Base-by-base conservation (phyloP, 2,329 filamentous ascomycete species). In the Sclerotiophoma versabilis region DNA sequence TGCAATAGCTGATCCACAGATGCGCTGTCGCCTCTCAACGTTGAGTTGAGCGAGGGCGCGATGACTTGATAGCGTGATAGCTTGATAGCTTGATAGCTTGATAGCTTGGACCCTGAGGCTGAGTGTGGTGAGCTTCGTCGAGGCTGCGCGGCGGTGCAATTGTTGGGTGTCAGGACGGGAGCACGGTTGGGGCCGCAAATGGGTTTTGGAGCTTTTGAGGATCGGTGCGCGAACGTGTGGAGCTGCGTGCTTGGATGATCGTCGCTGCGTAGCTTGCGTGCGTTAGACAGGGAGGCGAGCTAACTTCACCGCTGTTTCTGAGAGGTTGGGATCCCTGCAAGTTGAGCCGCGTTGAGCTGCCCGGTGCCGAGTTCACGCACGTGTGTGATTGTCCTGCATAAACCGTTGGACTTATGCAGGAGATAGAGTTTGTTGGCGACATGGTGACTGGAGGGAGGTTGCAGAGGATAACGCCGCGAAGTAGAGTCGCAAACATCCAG, bases 191-290 rank as follows among this genome's bases (percentile, higher is more conserved):
- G 42, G 53, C 41, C 41, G 45, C 45, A 14, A 30, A 57, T 30
- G 47, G 37, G 32, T 38, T 52, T 45, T 53, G 25, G 36, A 37
- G 44, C 39, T 52, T 45, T 53, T 20, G 36, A 37, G 44, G 44
- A 45, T 38, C 53, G 57, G 53, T 57, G 56, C 60, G 64, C 62
- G 64, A 68, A 68, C 65, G 59, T 64, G 65, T 68, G 65, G 65
- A 68, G 62, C 56, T 54, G 25, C 25, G 41, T 26, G 46, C 52
- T 38, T 44, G 44, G 38, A 36, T 45, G 51, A 54, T 49, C 51
- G 51, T 49, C 51, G 46, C 17, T 50, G 39, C 38, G 38, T 17
- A 30, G 25, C 25, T 41, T 33, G 50, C 22, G 30, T 33, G 41
- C 46, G 52, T 50, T 46, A 29, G n/a, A n/a, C n/a, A 4, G 54